Evolutionary conservation across 805 yeast genomes (phyloP), one percentile per base, ranked within the genome.

Genomic region (Candida coquimbonensis): DNA sequence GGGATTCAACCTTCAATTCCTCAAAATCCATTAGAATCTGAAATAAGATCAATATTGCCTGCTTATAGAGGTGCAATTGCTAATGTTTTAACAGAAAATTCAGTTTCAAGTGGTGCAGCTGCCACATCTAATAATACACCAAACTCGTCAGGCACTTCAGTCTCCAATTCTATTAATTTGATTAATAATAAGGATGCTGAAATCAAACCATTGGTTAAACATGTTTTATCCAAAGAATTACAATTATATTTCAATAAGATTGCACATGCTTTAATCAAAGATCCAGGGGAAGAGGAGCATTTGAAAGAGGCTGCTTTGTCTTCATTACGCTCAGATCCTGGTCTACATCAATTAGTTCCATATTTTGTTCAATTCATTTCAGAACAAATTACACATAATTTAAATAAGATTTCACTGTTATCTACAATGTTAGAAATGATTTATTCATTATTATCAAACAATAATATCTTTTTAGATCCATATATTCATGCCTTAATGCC

Each of bases 1-100:
- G 99, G 99, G 47, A 96, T 93, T 9, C 99, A 93, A 61, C 99
- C 99, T 1, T 83, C 93, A 31, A 91, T 93, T 45, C 95, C 97
- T 2, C 99, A 95, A 66, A 93, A 93, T 67, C 99, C 99, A 24
- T 62, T 69, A 17, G 75, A 83, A 42, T 73, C 80, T 42, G 97
- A 90, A 54, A 82, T 91, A 50, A 80, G 81, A 60, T 76, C 79
- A 32, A 67, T 87, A 46, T 86, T 95, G 17, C 88, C 96, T 5
- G 72, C 80, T 27, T 73, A 81, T 38, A 75, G 96, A 55, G 98
- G 97, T 35, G 88, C 96, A 3, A 85, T 81, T 60, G 80, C 80
- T 52, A 70, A 83, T 62, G 72, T 81, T 42, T 64, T 83, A 46
- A 77, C 55, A 9, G 59, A 77, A 51, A 76, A 72, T 49, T 75